Conservation (phyloP, 495 filamentous ascomycete species). For the Cladorrhinum samala region DNA sequence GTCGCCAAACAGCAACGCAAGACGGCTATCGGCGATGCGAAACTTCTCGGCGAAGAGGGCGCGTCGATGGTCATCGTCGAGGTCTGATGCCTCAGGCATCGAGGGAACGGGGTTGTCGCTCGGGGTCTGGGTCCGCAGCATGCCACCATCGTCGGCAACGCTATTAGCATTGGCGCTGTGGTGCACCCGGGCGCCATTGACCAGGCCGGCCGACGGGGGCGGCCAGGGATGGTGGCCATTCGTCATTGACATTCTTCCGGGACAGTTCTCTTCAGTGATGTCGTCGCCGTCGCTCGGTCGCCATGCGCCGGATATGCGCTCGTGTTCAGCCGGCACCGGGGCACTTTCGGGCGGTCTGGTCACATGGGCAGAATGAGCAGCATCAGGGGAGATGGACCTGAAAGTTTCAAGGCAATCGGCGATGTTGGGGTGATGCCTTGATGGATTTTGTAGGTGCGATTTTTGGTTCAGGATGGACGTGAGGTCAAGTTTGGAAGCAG, state of each 20-base stretch:
- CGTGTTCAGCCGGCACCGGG: slow-evolving; percentile 39
- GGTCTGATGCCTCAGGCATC: slow-evolving; percentile 50
- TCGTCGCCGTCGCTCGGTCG: slow-evolving; percentile 28
- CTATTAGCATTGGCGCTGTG: slow-evolving; percentile 21
- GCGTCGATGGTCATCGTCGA: slow-evolving; percentile 39
- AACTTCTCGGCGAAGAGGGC: slow-evolving; percentile 39
- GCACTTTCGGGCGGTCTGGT: slow-evolving; percentile 32
- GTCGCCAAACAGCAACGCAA: slow-evolving; percentile 69
- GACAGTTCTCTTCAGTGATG: slow-evolving; percentile 28
- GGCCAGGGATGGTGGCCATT: slow-evolving; percentile 47
- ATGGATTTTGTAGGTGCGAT: slow-evolving; percentile 35
- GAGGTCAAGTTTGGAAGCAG: slow-evolving; percentile 42
- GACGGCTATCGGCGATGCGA: slow-evolving; percentile 33
- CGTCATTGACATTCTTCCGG: slow-evolving; percentile 43
- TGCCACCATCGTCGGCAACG: slow-evolving; percentile 30
- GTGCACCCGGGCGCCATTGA: slow-evolving; percentile 30
- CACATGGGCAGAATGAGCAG: slow-evolving; percentile 34
- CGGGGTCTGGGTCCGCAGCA: slow-evolving; percentile 30
- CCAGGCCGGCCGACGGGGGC: slow-evolving; percentile 28
- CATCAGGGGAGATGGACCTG: slow-evolving; percentile 36
- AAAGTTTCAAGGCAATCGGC: slow-evolving; percentile 24
- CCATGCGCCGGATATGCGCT: slow-evolving; percentile 45
- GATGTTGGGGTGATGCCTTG: slow-evolving; percentile 33
- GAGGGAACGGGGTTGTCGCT: slow-evolving; percentile 30
- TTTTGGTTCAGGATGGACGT: slow-evolving; percentile 36